Conservation (phyloP, 805 yeast genomes). For the Candida germanica region DNA sequence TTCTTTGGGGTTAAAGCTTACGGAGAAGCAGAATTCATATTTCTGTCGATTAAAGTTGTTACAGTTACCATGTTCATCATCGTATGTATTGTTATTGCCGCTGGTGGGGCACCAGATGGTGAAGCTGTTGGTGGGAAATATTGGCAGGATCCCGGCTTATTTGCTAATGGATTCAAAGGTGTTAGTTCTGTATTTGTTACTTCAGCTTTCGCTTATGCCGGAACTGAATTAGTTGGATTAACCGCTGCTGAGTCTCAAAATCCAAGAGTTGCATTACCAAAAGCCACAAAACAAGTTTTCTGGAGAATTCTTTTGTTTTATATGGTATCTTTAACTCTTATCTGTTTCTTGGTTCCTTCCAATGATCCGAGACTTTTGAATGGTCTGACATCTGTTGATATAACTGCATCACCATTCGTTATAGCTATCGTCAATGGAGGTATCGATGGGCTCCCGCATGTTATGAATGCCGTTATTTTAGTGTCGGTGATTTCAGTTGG, state of each 20-base stretch:
- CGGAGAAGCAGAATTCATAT: constrained; percentile 63
- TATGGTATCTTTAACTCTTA: constrained; percentile 49
- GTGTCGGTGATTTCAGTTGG: constrained; percentile 72
- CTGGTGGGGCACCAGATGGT: constrained; percentile 48
- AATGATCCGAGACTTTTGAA: constrained; percentile 43
- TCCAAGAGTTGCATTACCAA: constrained; percentile 65
- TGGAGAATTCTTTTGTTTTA: constrained; percentile 78
- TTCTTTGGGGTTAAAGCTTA: constrained; percentile 55
- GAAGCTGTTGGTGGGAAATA: constrained; percentile 48
- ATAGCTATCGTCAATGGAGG: constrained; percentile 68
- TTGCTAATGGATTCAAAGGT: constrained; percentile 47
- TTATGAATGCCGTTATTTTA: constrained; percentile 68
- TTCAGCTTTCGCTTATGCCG: constrained; percentile 54
- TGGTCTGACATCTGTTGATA: constrained; percentile 50
- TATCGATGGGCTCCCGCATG: constrained; percentile 62
- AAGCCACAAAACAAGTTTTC: constrained; percentile 77
- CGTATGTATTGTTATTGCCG: constrained; percentile 41
- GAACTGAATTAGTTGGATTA: constrained; percentile 51
- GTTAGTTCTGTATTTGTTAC: constrained; percentile 41
- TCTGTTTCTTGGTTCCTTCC: constrained; percentile 73
- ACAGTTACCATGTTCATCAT: constrained; percentile 57
- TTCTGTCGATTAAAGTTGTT: constrained; percentile 61
- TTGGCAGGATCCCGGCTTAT: constrained; percentile 55
- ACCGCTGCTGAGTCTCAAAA: constrained; percentile 61
- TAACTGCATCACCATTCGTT: constrained; percentile 71